Evolutionary conservation across 164 flowering plant genomes (phyloP), one percentile per base, ranked within the genome.

Genomic region (Kingdonia uniflora): DNA sequence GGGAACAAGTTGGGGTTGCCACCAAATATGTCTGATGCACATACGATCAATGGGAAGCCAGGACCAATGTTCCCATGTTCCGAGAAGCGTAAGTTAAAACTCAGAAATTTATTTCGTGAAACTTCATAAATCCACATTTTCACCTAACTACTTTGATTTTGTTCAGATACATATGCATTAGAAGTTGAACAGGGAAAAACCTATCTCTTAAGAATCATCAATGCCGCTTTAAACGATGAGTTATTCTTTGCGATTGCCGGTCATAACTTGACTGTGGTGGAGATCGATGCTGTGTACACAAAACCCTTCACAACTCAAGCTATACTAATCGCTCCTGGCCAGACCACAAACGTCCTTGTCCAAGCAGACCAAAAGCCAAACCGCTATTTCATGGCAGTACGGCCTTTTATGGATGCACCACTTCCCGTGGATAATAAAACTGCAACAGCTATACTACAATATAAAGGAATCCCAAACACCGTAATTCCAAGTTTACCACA

Each of bases 31-130:
- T 79, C 87, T 0, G 87, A 81, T 52, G 84, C 87, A 42, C 83
- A 76, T 46, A 74, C 81, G 5, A 81, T 81, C 64, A 81, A 81
- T 42, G 87, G 84, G 5, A 75, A 76, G 60, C 84, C 87, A 41
- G 87, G 87, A 46, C 80, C 76, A 37, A 69, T 81, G 47, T 76
- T 71, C 41, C 81, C 82, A 1, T 81, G 87, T 26, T 76, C 79
- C 5, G 76, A 74, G 59, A 79, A 79, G 65, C 65, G 87, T 79
- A 76, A 55, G 64, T 37, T 29, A 29, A 29, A 29, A 29, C 35
- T 29, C 35, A 29, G 8, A 3, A 29, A 3, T 29, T 8, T 3
- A 8, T 29, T 29, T 29, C 35, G 8, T 8, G 35, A 29, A 29
- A 29, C 8, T 29, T 3, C 35, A 29, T 29, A 29, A 29, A 29